Conservation (phyloP, 2,329 filamentous ascomycete genomes). For the Sporothrix schenckii region DNA sequence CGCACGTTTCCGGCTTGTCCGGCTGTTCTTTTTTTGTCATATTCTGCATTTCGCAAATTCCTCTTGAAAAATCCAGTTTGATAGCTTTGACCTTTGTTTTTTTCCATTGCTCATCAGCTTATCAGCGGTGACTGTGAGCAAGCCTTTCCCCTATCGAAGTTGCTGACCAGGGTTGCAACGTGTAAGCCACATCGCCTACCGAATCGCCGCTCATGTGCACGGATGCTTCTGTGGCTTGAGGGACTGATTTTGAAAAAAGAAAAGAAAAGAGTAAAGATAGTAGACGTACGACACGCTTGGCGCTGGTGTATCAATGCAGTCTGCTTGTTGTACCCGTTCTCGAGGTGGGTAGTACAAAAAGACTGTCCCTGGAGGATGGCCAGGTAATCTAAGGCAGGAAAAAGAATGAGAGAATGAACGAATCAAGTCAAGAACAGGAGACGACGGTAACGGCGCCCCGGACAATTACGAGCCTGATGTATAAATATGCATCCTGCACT, state of each 20-base stretch:
- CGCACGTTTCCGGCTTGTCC: too few species aligned
- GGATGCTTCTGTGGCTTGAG: conserved; percentile 14
- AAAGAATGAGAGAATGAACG: too few species aligned
- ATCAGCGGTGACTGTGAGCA: not conserved
- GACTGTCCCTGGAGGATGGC: not conserved
- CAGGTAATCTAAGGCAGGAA: too few species aligned
- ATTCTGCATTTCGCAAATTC: too few species aligned
- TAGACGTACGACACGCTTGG: not conserved
- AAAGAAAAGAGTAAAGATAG: too few species aligned
- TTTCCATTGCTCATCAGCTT: not conserved
- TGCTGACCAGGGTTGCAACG: not conserved
- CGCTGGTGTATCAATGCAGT: not conserved
- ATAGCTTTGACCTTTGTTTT: too few species aligned
- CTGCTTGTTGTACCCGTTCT: not conserved
- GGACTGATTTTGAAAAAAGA: not conserved
- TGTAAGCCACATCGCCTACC: conserved; percentile 23
- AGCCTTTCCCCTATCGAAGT: not conserved
- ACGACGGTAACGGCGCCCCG: not conserved
- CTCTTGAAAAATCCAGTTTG: too few species aligned
- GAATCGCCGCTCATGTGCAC: conserved; percentile 9
- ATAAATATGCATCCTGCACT: not conserved
- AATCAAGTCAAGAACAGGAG: not conserved
- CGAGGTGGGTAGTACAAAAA: conserved; percentile 19
- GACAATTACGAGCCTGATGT: conserved; percentile 19
- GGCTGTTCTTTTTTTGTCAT: too few species aligned